Evolutionary conservation across 1,284 basidiomycete genomes (phyloP), one percentile per base, ranked within the genome.

Genomic region (Filobasidium uniguttulatum): DNA sequence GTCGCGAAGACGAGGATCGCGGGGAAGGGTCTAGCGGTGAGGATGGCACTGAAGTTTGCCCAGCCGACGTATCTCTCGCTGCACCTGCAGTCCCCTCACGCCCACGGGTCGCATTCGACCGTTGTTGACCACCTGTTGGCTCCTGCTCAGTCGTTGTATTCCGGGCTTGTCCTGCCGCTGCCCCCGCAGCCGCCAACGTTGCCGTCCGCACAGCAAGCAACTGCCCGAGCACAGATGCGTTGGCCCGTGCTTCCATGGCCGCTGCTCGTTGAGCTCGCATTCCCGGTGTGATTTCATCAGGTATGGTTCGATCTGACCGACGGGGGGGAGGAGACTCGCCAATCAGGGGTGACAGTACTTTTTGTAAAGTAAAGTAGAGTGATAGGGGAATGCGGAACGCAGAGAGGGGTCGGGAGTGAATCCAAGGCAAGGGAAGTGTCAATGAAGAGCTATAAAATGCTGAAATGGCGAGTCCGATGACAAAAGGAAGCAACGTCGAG

Each of bases 381-480:
- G 72, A 65, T 0, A 73, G 72, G 0, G 88, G 78, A 31, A 90
- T 66, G 35, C 86, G 79, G 69, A 81, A 87, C 1, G 72, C 68
- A 58, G 85, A 85, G 25, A 90, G 72, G 46, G 65, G 57, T 9
- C 57, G 50, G 34, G 59, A 61, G 14, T 61, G 56, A 9, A 59
- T 54, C 1, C 57, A 58, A 2, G 64, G 63, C 8, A 65, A 52
- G 20, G 62, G 57, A 43, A 65, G 59, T 14, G 79, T 79, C 28
- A 82, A 74, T 23, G 22, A 38, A 31, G 36, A 57, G 46, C 17
- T 49, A 43, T 57, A 52, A 36, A 48, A 34, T 15, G 41, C 40
- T 40, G 38, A 37, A 35, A 50, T 37, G 35, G 49, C 7, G 4
- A 54, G 8, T n/a, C 53, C 53, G 17, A 49, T 30, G 0, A 44